Evolutionary conservation across 192 early-diverging fungal genomes (phyloP), one percentile per base, ranked within the genome.

Genomic region (Gryganskiella cystojenkinii): DNA sequence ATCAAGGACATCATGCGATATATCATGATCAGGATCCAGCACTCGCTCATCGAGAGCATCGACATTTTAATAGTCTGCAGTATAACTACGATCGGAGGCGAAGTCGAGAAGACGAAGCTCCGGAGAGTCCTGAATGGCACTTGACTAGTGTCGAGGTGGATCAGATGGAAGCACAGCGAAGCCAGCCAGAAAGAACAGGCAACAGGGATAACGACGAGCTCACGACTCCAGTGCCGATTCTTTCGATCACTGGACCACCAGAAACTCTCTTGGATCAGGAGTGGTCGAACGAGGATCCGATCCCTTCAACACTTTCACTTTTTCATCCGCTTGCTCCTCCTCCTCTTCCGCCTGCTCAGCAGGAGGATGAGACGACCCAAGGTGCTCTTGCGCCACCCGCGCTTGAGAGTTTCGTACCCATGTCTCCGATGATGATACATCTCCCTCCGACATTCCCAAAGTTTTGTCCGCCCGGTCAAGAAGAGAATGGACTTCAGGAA

Each of bases 41-140:
- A 6, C 17, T 27, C 8, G 55, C 49, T 19, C 67, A 70, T 17
- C 37, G 51, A 0, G 22, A 42, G 3, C 28, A 55, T n/a, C 44
- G 67, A 5, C 33, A 24, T 24, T 65, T 59, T 31, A 51, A 42
- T 19, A 64, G 35, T 25, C 22, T 65, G 15, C 62, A 65, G 42
- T 64, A 65, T 47, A 65, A 54, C 27, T 65, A 65, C 20, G 20
- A 59, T 31, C 19, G 8, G 3, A 58, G 57, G 19, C 61, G 24
- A 22, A 50, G 17, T 27, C 4, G 8, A 22, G 31, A 45, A 4
- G 35, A 54, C 8, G 52, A 40, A 20, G 61, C 45, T 28, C 70
- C 61, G 8, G 13, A 58, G 14, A 72, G 61, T 37, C 55, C 70
- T 43, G 61, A 72, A 42, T 70, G 67, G 58, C 67, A 70, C 43